These are phyloP conservation scores for Ophiostoma ips DNA, from an alignment of 2,329 filamentous ascomycete genomes.

Conservation along the genomic window DNA sequence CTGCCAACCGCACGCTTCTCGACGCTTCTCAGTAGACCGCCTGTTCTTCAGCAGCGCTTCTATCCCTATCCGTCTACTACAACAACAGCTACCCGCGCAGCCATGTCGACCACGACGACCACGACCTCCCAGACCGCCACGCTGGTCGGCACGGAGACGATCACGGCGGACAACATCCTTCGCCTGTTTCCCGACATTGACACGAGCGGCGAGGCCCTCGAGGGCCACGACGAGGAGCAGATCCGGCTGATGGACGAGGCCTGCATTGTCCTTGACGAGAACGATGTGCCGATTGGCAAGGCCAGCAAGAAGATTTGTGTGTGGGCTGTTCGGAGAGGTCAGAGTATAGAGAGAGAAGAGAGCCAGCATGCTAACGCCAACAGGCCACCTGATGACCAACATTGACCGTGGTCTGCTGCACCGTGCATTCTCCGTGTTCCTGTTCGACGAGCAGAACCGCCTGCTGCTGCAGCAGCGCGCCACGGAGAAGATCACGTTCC, in stretches of 20 bases:
- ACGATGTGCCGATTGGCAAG: constrained; percentile 86
- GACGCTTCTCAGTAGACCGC: neutral
- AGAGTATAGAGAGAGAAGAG: no score
- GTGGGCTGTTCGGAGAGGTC: constrained; percentile 24
- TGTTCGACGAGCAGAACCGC: constrained; percentile 89
- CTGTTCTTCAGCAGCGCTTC: neutral
- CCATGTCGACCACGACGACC: constrained; percentile 15
- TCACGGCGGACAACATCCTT: constrained; percentile 76
- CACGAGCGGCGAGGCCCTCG: constrained; percentile 58
- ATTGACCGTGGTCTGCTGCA: constrained; percentile 93
- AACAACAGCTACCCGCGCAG: neutral
- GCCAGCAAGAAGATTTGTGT: constrained; percentile 95
- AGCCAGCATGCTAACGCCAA: neutral
- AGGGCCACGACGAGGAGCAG: constrained; percentile 93
- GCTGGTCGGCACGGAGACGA: constrained; percentile 40
- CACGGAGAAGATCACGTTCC: constrained; percentile 95
- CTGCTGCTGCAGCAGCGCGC: constrained; percentile 92
- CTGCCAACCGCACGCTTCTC: neutral
- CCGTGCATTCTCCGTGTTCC: constrained; percentile 93
- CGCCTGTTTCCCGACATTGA: constrained; percentile 77
- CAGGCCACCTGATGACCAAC: constrained; percentile 97
- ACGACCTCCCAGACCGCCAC: constrained; percentile 26
- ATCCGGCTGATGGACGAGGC: constrained; percentile 97
- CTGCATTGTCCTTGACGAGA: constrained; percentile 88
- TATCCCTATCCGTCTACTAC: no score